Percentiles rank a stretch among this genome's conserved stretches.
These are phyloP conservation scores for Saccharomycopsis hybrid DNA, from an alignment of 1,139 yeast species.

Conservation along the genomic window DNA sequence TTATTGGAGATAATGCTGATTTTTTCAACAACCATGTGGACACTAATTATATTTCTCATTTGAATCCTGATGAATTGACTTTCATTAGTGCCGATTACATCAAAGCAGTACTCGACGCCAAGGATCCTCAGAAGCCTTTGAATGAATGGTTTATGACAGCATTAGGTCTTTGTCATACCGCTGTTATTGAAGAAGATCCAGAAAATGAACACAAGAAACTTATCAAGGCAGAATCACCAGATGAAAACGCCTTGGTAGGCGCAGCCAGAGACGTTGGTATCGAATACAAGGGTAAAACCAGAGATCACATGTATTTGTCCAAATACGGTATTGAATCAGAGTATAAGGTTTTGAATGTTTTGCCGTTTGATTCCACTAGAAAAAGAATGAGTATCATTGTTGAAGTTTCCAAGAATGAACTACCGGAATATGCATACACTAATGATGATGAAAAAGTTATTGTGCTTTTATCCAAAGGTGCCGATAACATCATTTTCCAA, in stretches of 20 bases:
- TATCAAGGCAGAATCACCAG: constrained; percentile 58
- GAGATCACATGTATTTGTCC: constrained; percentile 39
- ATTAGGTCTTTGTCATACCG: constrained; percentile 55
- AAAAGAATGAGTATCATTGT: constrained; percentile 56
- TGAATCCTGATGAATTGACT: constrained; percentile 38
- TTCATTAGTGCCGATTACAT: constrained; percentile 44
- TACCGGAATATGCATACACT: constrained; percentile 15
- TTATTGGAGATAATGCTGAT: constrained; percentile 25
- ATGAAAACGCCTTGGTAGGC: constrained; percentile 58
- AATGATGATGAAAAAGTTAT: constrained; percentile 31
- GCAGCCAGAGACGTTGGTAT: constrained; percentile 53
- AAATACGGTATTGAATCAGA: constrained; percentile 38
- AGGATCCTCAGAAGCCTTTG: constrained; percentile 32
- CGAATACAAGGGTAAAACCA: constrained; percentile 42
- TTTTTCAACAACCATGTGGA: constrained; percentile 21
- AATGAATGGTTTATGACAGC: constrained; percentile 48
- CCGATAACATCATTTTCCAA: constrained; percentile 88
- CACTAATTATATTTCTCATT: constrained; percentile 3
- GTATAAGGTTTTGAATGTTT: constrained; percentile 42
- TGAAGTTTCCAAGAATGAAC: constrained; percentile 36
- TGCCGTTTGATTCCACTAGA: constrained; percentile 52
- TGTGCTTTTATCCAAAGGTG: constrained; percentile 85
- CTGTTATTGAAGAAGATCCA: constrained; percentile 43
- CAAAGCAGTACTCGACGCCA: constrained; percentile 32
- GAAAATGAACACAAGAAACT: constrained; percentile 33